phyloP scores from a whole-genome alignment of 352 stramenopile genomes.

The Pythium phragmitis region DNA sequence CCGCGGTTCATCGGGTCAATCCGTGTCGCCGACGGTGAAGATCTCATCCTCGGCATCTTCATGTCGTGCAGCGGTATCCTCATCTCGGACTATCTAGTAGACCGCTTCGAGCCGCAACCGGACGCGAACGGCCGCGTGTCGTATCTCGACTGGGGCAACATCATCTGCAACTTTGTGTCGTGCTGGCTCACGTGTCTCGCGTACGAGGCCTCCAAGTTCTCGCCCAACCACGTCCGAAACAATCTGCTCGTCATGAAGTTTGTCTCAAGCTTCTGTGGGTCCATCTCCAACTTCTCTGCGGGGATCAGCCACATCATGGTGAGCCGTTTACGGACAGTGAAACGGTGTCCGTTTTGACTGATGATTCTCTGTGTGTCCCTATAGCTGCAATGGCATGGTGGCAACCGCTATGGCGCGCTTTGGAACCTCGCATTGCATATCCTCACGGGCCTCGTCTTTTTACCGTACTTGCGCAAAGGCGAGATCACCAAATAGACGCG shows the following conservation, averaged over 20 bases:
- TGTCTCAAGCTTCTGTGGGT: slow-evolving; percentile 43
- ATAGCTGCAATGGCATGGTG: slow-evolving; percentile 27
- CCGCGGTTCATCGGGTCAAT: slow-evolving; percentile 43
- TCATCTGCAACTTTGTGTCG: slow-evolving; percentile 41
- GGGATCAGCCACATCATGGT: slow-evolving; percentile 38
- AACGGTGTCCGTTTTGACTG: neutral
- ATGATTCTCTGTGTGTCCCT: neutral
- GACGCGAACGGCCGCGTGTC: slow-evolving; percentile 21
- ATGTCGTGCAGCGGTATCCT: slow-evolving; percentile 41
- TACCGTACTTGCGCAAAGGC: slow-evolving; percentile 33
- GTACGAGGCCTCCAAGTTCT: slow-evolving; percentile 34
- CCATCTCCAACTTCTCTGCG: slow-evolving; percentile 35
- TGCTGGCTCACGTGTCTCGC: slow-evolving; percentile 34
- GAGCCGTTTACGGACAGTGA: neutral
- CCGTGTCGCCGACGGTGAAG: slow-evolving; percentile 35
- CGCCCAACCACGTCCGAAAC: slow-evolving; percentile 28
- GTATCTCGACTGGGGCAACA: slow-evolving; percentile 37
- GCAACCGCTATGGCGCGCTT: slow-evolving; percentile 21
- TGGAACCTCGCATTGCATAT: slow-evolving; percentile 32
- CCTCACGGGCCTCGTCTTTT: slow-evolving; percentile 31
- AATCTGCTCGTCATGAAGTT: slow-evolving; percentile 44
- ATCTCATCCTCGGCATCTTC: slow-evolving; percentile 41
- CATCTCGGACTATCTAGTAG: slow-evolving; percentile 29
- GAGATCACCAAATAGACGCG: slow-evolving; percentile 3
- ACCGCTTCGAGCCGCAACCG: slow-evolving; percentile 20